Evolutionary conservation across 2,329 filamentous ascomycete genomes (phyloP).

Genomic region (Alternaria ventricosa): DNA sequence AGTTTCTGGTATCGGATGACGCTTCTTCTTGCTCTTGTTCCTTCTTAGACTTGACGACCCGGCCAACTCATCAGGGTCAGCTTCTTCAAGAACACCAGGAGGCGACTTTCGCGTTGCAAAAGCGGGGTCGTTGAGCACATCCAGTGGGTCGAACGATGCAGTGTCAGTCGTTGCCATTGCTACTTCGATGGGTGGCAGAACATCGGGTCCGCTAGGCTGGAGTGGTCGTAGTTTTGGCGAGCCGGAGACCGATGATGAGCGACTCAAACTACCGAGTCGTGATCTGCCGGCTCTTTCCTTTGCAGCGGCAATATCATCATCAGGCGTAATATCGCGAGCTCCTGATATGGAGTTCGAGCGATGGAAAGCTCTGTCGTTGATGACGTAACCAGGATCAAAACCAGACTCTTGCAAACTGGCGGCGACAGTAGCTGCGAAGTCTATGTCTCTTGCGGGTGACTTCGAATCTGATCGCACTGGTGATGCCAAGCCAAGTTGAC

Average conservation of each 20-base stretch:
- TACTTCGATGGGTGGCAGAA: conserved; percentile 45
- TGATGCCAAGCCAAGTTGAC: conserved; percentile 21
- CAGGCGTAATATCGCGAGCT: conserved; percentile 36
- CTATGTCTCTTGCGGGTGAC: conserved; percentile 48
- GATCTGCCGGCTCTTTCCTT: conserved; percentile 38
- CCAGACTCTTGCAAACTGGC: conserved; percentile 55
- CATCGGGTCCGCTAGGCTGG: conserved; percentile 22
- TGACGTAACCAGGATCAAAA: conserved; percentile 54
- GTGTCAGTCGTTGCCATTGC: conserved; percentile 38
- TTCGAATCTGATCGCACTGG: conserved; percentile 34
- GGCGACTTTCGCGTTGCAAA: conserved; percentile 45
- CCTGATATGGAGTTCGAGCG: conserved; percentile 36
- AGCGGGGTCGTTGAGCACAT: conserved; percentile 45
- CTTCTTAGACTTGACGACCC: conserved; percentile 54
- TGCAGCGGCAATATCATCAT: conserved; percentile 43
- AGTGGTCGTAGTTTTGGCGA: conserved; percentile 31
- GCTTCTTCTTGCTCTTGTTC: conserved; percentile 54
- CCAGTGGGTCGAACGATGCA: conserved; percentile 48
- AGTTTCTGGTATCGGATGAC: conserved; percentile 15
- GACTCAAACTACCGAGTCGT: conserved; percentile 38
- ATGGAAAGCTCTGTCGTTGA: conserved; percentile 50
- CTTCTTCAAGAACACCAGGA: conserved; percentile 44
- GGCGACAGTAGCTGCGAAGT: conserved; percentile 57
- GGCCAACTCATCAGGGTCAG: conserved; percentile 45
- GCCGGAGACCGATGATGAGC: conserved; percentile 36